Conservation (phyloP, 345 rosid genomes). For the Adansonia digitata region DNA sequence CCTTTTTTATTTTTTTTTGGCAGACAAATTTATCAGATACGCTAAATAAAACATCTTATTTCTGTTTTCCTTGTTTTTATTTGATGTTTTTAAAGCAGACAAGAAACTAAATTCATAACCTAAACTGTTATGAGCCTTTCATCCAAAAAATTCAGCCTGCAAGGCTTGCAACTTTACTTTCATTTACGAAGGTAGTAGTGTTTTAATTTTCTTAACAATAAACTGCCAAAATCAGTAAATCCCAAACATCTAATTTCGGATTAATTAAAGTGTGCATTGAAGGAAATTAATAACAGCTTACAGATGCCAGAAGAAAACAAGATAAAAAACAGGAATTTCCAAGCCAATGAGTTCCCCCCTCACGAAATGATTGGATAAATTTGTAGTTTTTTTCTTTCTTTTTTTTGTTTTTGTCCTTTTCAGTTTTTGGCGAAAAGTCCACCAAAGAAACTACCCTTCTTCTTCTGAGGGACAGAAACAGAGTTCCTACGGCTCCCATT, state of each 20-base stretch:
- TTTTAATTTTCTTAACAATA: too few relatives aligned
- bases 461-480: slow-evolving; percentile 35
- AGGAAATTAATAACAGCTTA: slow-evolving; percentile 3
- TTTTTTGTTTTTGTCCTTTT: not conserved
- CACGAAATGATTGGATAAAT: not conserved
- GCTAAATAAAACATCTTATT: not conserved
- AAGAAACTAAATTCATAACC: not conserved
- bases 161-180: too few relatives aligned
- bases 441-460: slow-evolving; percentile 43
- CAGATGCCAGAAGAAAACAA: not conserved
- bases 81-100: not conserved
- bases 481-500: slow-evolving; percentile 39
- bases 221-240: too few relatives aligned
- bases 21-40: not conserved
- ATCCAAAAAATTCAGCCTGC: not conserved
- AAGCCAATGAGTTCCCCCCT: not conserved
- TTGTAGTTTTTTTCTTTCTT: too few relatives aligned
- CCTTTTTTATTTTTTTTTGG: too few relatives aligned
- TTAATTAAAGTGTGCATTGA: too few relatives aligned
- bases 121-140: not conserved
- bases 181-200: too few relatives aligned
- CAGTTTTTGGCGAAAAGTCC: slow-evolving; percentile 63
- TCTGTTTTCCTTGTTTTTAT: not conserved
- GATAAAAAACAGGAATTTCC: not conserved
- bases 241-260: too few relatives aligned